A percentile compares a stretch with the other conserved stretches of the same genome.
phyloP scores from a whole-genome alignment of 2,329 filamentous ascomycete genomes.

The Stenocarpella maydis region DNA sequence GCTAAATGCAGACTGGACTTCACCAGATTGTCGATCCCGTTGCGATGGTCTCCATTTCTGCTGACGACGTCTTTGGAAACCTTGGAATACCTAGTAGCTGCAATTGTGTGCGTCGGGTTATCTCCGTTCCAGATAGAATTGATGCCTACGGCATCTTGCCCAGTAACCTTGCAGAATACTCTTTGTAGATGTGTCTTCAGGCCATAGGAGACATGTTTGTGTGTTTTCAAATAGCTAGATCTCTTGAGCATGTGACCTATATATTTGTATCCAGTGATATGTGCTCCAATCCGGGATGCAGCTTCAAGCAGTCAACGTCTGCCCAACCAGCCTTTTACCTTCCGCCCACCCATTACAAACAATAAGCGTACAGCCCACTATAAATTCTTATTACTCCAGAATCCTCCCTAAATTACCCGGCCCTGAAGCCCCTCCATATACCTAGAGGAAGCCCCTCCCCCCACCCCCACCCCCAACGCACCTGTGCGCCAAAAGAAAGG shows the following conservation, averaged over 20 bases:
- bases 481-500: too few relatives aligned
- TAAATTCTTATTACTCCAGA: too few relatives aligned
- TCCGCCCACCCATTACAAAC: too few relatives aligned
- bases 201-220: background rate
- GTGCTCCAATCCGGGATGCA: background rate
- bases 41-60: background rate
- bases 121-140: background rate
- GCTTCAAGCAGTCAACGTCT: background rate
- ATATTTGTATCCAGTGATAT: background rate
- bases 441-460: too few relatives aligned
- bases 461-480: too few relatives aligned
- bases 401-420: too few relatives aligned
- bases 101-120: background rate
- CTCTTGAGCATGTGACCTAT: background rate
- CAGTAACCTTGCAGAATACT: background rate
- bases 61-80: background rate
- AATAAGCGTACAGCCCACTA: too few relatives aligned
- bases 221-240: background rate
- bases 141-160: background rate
- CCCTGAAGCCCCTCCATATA: too few relatives aligned
- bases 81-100: background rate
- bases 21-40: background rate
- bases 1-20: background rate
- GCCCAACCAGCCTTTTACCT: too few relatives aligned
- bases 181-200: background rate